These are phyloP conservation scores for Skeletonema costatum DNA, from an alignment of 108 stramenopile species.

Conservation along the genomic window DNA sequence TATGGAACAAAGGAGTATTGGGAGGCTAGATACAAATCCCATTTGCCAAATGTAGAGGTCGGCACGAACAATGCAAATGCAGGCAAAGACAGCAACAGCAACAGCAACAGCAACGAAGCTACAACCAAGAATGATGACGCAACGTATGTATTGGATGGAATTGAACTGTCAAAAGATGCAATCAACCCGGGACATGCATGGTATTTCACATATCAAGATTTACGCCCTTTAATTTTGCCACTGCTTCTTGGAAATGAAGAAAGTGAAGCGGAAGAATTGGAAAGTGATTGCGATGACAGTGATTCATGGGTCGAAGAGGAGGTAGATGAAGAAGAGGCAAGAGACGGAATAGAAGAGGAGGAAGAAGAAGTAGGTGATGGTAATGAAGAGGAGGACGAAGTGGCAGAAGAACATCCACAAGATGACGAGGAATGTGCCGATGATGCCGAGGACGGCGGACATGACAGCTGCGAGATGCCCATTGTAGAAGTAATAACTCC, in stretches of 20 bases:
- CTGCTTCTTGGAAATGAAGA: conserved; percentile 62
- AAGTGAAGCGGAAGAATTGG: conserved; percentile 4
- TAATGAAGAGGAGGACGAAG: conserved; percentile 30
- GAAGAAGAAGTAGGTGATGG: conserved; percentile 41
- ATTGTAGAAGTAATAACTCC: neutral
- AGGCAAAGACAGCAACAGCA: neutral
- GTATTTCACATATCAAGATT: conserved; percentile 84
- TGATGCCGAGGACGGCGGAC: neutral
- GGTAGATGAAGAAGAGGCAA: neutral
- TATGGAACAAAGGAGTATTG: conserved; percentile 82
- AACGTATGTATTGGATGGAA: conserved; percentile 24
- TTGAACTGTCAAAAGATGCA: conserved; percentile 41
- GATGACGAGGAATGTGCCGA: conserved; percentile 7
- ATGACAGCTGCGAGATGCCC: neutral
- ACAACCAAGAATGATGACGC: neutral
- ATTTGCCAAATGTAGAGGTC: neutral
- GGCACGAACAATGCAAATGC: conserved; percentile 3
- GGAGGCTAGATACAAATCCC: conserved; percentile 67
- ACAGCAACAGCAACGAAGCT: neutral
- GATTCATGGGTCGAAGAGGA: conserved; percentile 55
- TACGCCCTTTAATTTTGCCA: conserved; percentile 72
- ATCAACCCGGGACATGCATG: conserved; percentile 66
- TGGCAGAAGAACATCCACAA: conserved; percentile 1
- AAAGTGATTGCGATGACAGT: conserved; percentile 31
- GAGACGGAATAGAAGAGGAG: conserved; percentile 22